Percentiles rank a stretch among this genome's conserved stretches.
These are phyloP conservation scores for Yarrowia porcina DNA, from an alignment of 805 yeast genomes.

Conservation along the genomic window DNA sequence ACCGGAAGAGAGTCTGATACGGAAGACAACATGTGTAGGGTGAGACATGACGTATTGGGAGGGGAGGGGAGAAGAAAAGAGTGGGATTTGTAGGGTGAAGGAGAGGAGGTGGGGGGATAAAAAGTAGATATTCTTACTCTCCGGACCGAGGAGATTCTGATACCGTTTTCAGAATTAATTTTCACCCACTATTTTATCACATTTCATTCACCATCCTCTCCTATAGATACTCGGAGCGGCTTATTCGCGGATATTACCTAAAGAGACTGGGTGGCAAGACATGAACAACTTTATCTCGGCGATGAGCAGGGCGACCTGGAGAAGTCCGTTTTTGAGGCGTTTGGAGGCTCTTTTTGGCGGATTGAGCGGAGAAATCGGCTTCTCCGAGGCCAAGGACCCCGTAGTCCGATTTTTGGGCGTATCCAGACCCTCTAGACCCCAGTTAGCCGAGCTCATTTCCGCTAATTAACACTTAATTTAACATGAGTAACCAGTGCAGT, in stretches of 20 bases:
- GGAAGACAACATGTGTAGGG: background rate
- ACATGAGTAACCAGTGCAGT: background rate
- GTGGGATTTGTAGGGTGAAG: too few relatives aligned
- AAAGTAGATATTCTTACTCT: too few relatives aligned
- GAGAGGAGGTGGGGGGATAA: too few relatives aligned
- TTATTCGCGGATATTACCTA: conserved; percentile 7
- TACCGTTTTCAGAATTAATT: too few relatives aligned
- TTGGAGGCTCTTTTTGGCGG: background rate
- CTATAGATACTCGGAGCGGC: conserved; percentile 14
- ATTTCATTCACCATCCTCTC: too few relatives aligned
- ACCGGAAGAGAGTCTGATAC: background rate
- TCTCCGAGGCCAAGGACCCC: too few relatives aligned
- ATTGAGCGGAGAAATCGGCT: background rate
- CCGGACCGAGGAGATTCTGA: too few relatives aligned
- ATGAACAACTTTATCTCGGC: conserved; percentile 1
- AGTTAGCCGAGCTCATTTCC: conserved; percentile 1
- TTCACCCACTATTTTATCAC: too few relatives aligned
- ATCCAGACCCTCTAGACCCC: background rate
- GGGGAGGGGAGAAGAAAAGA: background rate
- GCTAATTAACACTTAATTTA: too few relatives aligned
- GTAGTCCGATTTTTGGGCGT: too few relatives aligned
- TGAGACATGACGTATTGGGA: background rate
- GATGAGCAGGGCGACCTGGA: background rate
- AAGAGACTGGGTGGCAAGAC: background rate
- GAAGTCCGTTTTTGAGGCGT: background rate